Conservation (phyloP, 257 asterid species). For the Solanum sejunctum region DNA sequence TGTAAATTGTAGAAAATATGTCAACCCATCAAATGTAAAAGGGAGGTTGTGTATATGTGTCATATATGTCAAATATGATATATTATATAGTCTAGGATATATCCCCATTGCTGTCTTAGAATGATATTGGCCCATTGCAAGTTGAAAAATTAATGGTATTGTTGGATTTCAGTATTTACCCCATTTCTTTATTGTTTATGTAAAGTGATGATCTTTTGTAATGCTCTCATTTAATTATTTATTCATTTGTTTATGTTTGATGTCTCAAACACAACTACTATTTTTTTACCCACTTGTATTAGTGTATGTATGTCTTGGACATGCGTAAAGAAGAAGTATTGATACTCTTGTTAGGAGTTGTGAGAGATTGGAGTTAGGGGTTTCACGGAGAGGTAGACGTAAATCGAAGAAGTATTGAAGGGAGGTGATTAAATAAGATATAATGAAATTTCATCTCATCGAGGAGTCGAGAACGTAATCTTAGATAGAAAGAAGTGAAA, state of each 20-base stretch:
- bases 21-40: neutral
- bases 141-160: neutral
- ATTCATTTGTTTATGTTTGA: neutral
- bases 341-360: too few relatives aligned
- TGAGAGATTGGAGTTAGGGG: too few relatives aligned
- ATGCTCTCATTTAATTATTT: neutral
- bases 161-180: neutral
- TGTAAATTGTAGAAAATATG: slow-evolving; percentile 26
- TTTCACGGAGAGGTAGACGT: too few relatives aligned
- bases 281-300: neutral
- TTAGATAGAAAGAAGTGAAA: too few relatives aligned
- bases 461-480: too few relatives aligned
- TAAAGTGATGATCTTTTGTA: neutral
- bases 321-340: too few relatives aligned
- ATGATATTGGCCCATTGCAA: neutral
- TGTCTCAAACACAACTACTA: too few relatives aligned
- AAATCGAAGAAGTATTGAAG: too few relatives aligned
- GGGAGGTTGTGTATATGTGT: slow-evolving; percentile 5
- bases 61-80: neutral
- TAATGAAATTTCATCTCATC: too few relatives aligned
- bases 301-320: too few relatives aligned
- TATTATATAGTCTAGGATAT: neutral
- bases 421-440: too few relatives aligned
- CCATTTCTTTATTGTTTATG: neutral
- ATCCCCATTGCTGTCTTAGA: neutral